Conservation (phyloP, 768 basidiomycete genomes). For the Suillus decipiens region DNA sequence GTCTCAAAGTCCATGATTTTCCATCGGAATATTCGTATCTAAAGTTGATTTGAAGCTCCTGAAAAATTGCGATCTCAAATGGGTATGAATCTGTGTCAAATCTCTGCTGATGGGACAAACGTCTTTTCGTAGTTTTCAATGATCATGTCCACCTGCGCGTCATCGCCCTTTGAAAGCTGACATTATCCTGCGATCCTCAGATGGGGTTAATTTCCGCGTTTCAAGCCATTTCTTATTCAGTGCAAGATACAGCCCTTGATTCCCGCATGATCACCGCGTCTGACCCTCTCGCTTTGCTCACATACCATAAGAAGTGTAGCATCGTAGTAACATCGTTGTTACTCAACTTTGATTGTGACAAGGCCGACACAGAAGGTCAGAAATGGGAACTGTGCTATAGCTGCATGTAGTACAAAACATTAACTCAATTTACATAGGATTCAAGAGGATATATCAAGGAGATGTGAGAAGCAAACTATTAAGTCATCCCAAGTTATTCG, state of each 20-base stretch:
- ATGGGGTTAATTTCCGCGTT: slow-evolving; percentile 21
- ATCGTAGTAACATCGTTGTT: background rate
- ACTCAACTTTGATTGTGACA: background rate
- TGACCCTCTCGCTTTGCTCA: slow-evolving; percentile 20
- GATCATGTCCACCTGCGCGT: slow-evolving; percentile 10
- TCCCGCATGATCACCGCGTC: slow-evolving; percentile 20
- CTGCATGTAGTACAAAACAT: background rate
- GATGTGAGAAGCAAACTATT: background rate
- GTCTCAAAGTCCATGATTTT: no score
- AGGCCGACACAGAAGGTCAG: slow-evolving; percentile 3
- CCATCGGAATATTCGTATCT: background rate
- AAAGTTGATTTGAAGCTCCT: background rate
- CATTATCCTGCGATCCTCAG: slow-evolving; percentile 20
- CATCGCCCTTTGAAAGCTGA: slow-evolving; percentile 12
- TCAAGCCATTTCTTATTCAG: slow-evolving; percentile 27
- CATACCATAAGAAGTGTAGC: slow-evolving; percentile 13
- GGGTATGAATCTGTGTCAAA: background rate
- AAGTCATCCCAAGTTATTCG: slow-evolving; percentile 34
- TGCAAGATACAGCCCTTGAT: slow-evolving; percentile 23
- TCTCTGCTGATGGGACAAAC: background rate
- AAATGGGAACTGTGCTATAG: background rate
- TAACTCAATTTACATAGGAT: background rate
- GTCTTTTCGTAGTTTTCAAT: background rate
- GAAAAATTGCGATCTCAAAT: background rate
- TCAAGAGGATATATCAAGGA: background rate